These are phyloP conservation scores for Ophiostoma ulmi DNA, from an alignment of 2,329 filamentous ascomycete genomes.

Conservation along the genomic window DNA sequence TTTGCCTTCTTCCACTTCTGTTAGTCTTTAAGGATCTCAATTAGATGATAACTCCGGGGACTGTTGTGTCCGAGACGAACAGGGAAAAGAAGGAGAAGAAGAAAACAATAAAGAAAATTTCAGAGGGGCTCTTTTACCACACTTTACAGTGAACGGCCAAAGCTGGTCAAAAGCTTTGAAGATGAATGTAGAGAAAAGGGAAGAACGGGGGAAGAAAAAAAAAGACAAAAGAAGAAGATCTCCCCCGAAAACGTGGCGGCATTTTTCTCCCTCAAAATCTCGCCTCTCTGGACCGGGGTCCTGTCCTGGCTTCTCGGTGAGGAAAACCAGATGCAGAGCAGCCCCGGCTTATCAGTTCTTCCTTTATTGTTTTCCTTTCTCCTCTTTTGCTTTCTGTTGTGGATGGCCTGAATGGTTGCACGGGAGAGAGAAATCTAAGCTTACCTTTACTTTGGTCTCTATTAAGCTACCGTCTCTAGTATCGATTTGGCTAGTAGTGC, in stretches of 20 bases:
- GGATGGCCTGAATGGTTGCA: too few relatives aligned
- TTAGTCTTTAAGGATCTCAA: neutral
- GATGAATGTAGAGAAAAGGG: neutral
- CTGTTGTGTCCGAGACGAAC: neutral
- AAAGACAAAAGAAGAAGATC: neutral
- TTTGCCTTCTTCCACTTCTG: conserved; percentile 11
- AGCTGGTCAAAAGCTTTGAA: neutral
- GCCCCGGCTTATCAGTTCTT: neutral
- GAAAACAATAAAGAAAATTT: neutral
- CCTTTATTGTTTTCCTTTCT: too few relatives aligned
- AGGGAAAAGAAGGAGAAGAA: neutral
- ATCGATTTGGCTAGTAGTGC: neutral
- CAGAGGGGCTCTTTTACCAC: too few relatives aligned
- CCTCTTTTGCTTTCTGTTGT: too few relatives aligned
- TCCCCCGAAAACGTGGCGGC: neutral
- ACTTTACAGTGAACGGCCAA: neutral
- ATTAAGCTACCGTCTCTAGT: neutral
- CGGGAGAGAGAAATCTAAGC: too few relatives aligned
- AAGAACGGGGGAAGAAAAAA: neutral
- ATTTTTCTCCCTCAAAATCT: neutral
- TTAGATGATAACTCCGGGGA: neutral
- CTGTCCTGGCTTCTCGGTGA: neutral
- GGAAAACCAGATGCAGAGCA: neutral
- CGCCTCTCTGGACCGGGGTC: neutral
- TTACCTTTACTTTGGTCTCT: neutral